Conservation (phyloP, 2,329 filamentous ascomycete genomes). For the Drechslerella dactyloides region DNA sequence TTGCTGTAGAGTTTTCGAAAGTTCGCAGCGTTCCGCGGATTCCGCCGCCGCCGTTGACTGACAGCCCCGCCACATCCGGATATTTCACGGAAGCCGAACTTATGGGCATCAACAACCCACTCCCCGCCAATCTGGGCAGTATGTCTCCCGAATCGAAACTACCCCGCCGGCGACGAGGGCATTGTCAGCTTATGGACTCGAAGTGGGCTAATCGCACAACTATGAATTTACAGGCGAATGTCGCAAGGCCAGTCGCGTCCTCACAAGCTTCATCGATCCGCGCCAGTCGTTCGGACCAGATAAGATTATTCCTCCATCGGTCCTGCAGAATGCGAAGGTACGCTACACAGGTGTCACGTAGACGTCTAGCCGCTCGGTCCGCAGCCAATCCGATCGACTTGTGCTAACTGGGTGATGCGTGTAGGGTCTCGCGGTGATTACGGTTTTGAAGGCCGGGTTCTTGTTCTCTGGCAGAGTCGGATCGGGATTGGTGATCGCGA, state of each 20-base stretch:
- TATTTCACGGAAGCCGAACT: slow-evolving; percentile 4
- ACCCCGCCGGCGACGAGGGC: slow-evolving; percentile 43
- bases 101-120: slow-evolving; percentile 63
- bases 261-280: slow-evolving; percentile 92
- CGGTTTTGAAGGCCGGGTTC: slow-evolving; percentile 85
- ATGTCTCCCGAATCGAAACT: slow-evolving; percentile 48
- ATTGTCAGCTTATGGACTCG: slow-evolving; percentile 51
- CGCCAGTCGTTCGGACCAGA: slow-evolving; percentile 92
- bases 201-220: slow-evolving; percentile 55
- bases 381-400: not conserved
- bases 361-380: slow-evolving; percentile 1
- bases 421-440: slow-evolving; percentile 80
- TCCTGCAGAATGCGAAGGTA: slow-evolving; percentile 91
- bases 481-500: slow-evolving; percentile 80
- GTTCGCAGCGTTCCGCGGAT: not conserved
- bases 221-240: slow-evolving; percentile 75
- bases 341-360: slow-evolving; percentile 6
- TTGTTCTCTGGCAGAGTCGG: slow-evolving; percentile 82
- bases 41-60: not conserved
- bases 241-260: slow-evolving; percentile 94
- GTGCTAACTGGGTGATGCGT: slow-evolving; percentile 3
- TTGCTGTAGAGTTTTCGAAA: not conserved
- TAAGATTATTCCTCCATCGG: slow-evolving; percentile 90
- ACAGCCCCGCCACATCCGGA: not conserved
- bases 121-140: slow-evolving; percentile 65